Evolutionary conservation across 352 stramenopile genomes (phyloP).

Genomic region (Globisporangium lucens): DNA sequence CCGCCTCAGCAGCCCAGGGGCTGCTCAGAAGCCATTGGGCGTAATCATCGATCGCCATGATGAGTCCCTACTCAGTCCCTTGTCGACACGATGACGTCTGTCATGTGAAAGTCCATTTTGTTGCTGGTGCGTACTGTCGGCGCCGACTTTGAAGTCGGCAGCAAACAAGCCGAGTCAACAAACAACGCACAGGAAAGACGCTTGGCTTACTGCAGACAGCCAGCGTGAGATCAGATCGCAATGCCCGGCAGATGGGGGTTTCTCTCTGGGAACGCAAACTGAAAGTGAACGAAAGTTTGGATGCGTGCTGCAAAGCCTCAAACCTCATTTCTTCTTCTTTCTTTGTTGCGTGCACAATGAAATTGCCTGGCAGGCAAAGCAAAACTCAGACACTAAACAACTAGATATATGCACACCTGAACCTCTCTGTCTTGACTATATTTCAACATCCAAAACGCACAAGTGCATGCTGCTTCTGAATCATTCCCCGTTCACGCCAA

Average conservation of each 20-base stretch:
- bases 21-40: no score
- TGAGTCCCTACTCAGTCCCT: neutral
- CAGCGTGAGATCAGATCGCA: neutral
- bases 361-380: neutral
- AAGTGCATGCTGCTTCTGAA: neutral
- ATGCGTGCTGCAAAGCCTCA: no score
- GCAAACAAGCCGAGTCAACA: neutral
- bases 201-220: neutral
- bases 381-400: neutral
- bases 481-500: neutral
- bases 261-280: neutral
- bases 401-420: neutral
- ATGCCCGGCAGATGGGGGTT: neutral
- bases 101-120: no score
- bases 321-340: no score
- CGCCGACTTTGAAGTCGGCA: neutral
- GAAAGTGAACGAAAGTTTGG: no score
- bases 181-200: neutral
- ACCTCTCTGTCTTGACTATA: neutral
- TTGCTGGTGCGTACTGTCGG: no score
- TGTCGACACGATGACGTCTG: neutral
- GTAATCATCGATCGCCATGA: neutral
- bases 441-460: neutral
- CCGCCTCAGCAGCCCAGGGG: neutral
- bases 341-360: no score